These are phyloP conservation scores for Phyllosticta paracitricarpa DNA, from an alignment of 2,329 filamentous ascomycete species.

Conservation along the genomic window DNA sequence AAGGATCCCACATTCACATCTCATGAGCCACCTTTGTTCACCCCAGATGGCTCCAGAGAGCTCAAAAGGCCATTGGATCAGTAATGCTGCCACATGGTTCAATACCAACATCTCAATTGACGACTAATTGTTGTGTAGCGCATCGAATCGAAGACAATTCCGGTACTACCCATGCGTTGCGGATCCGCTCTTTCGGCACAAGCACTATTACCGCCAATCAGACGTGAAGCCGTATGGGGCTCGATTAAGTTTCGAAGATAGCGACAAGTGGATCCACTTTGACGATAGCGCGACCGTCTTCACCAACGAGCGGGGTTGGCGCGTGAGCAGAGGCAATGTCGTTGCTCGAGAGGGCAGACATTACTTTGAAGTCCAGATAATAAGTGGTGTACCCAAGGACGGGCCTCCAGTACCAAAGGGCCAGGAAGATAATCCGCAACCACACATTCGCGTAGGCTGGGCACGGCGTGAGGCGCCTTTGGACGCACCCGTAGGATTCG, in stretches of 20 bases:
- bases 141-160: conserved; percentile 62
- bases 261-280: conserved; percentile 75
- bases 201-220: conserved; percentile 79
- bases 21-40: conserved; percentile 37
- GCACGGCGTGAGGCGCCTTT: conserved; percentile 70
- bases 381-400: conserved; percentile 56
- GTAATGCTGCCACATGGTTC: conserved; percentile 9
- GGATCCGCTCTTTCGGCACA: conserved; percentile 76
- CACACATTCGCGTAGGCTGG: conserved; percentile 73
- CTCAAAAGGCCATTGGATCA: conserved; percentile 41
- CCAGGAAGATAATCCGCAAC: conserved; percentile 39
- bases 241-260: conserved; percentile 87
- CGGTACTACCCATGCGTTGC: conserved; percentile 87
- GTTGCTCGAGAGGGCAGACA: conserved; percentile 79
- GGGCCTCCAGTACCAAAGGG: conserved; percentile 29
- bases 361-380: conserved; percentile 91
- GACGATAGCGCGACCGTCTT: conserved; percentile 63
- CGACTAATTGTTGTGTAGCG: conserved; percentile 19
- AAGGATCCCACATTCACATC: conserved; percentile 37
- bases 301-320: conserved; percentile 85
- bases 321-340: conserved; percentile 84
- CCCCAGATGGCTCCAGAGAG: conserved; percentile 32
- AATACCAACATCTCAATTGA: too few species aligned
- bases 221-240: conserved; percentile 76
- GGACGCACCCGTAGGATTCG: conserved; percentile 76